Evolutionary conservation across 2,329 filamentous ascomycete genomes (phyloP).

Genomic region (Basipetospora sp.): DNA sequence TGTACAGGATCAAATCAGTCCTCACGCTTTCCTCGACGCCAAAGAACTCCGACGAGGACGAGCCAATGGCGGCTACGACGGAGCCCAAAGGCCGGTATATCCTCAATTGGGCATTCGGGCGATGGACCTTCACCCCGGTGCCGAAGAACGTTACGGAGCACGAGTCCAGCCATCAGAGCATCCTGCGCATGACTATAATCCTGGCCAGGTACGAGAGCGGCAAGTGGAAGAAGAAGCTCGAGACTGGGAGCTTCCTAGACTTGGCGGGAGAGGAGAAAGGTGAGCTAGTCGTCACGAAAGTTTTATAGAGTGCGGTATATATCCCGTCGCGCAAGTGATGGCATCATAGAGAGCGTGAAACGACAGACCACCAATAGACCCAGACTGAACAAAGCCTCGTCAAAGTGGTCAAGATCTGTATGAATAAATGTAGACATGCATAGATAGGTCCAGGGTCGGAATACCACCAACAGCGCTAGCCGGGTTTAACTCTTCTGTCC

Average conservation of each 20-base stretch:
- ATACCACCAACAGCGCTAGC: too few species aligned
- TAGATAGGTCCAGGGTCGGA: too few species aligned
- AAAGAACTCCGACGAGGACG: conserved; percentile 31
- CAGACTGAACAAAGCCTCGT: too few species aligned
- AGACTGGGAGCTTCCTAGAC: conserved; percentile 39
- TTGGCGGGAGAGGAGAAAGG: conserved; percentile 31
- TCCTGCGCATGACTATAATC: conserved; percentile 61
- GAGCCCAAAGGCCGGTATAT: conserved; percentile 51
- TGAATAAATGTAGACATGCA: too few species aligned
- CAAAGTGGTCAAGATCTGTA: too few species aligned
- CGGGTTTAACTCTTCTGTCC: too few species aligned
- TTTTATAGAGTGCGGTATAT: conserved; percentile 12
- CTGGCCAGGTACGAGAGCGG: conserved; percentile 57
- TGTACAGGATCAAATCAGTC: conserved; percentile 82
- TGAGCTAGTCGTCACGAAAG: conserved; percentile 36
- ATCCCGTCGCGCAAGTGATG: too few species aligned
- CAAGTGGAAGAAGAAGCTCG: conserved; percentile 64
- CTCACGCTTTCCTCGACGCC: conserved; percentile 33
- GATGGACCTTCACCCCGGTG: conserved; percentile 73
- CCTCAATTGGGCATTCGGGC: conserved; percentile 92
- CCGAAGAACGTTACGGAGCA: conserved; percentile 31
- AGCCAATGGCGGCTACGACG: conserved; percentile 9
- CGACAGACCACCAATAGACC: too few species aligned
- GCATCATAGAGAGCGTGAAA: too few species aligned
- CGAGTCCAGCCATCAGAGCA: conserved; percentile 37